Evolutionary conservation across 768 basidiomycete genomes (phyloP), one percentile per base, ranked within the genome.

Genomic region (Lepiota subincarnata): DNA sequence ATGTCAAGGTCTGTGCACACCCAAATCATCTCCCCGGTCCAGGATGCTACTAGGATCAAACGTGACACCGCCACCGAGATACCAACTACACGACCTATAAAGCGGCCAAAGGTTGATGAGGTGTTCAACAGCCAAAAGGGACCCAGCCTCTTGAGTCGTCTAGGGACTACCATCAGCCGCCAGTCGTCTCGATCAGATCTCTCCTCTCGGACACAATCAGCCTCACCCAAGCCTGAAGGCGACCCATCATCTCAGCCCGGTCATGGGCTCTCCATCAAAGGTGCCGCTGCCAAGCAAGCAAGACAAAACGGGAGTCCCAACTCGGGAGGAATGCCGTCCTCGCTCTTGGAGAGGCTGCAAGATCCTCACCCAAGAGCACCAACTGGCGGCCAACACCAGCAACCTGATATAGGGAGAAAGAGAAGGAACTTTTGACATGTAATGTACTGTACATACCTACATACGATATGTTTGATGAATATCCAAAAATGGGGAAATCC

Each of bases 191-290:
- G 38, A 5, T 47, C 53, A 42, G 45, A 48, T 31, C 46, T 54
- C 22, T 42, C 45, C 18, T 48, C 53, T 8, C 37, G 34, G 24
- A 18, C 35, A 14, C 52, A 26, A 34, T 18, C 38, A n/a, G n/a
- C 38, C 6, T 45, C 55, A 11, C 20, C 38, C 14, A 16, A 47
- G 11, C 53, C 55, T 11, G 44, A 48, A 48, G 39, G 16, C 43
- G 14, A 36, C 24, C 24, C 24, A 7, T 8, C 47, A n/a, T 26
- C 48, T 36, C 43, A 49, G 26, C 39, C 38, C n/a, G 40, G 24
- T 26, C 53, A 55, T 14, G 56, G 59, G 31, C 26, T 60, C 20
- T 60, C 59, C 37, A 60, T 60, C 47, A 60, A 60, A 50, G 59
- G 59, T 36, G 59, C 59, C 18, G 58, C 58, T 40, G 49, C 55